Conservation (phyloP, 2,329 filamentous ascomycete genomes). For the Thielaviopsis musarum region DNA sequence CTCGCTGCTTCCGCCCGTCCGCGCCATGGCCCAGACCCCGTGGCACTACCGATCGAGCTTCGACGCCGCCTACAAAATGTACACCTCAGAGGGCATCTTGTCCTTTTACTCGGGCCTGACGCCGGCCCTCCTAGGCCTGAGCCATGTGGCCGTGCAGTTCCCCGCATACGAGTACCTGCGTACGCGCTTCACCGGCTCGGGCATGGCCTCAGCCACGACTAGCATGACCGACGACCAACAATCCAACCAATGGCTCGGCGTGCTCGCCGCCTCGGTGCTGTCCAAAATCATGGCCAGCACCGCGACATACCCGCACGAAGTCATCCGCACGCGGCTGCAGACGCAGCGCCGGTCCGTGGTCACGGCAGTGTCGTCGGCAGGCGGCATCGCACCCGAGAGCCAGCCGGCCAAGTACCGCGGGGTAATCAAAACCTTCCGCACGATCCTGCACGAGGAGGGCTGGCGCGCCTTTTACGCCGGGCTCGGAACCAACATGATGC, state of each 20-base stretch:
- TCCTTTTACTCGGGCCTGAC: conserved; percentile 94
- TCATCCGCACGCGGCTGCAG: conserved; percentile 81
- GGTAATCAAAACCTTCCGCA: conserved; percentile 63
- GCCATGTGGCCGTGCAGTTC: conserved; percentile 94
- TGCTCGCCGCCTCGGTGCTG: conserved; percentile 74
- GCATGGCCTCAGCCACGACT: conserved; percentile 57
- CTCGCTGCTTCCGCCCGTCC: conserved; percentile 28
- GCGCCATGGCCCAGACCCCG: conserved; percentile 43
- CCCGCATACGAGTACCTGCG: conserved; percentile 91
- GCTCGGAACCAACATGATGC: conserved; percentile 94
- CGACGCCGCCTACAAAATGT: conserved; percentile 94
- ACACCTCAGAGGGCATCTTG: conserved; percentile 66
- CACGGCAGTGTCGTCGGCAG: conserved; percentile 27
- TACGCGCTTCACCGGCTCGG: conserved; percentile 71
- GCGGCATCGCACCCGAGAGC: conserved; percentile 15
- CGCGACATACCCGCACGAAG: conserved; percentile 93
- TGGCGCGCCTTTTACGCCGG: conserved; percentile 96
- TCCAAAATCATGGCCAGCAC: conserved; percentile 92
- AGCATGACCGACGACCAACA: conserved; percentile 19
- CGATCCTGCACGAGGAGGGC: conserved; percentile 78
- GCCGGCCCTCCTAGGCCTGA: conserved; percentile 77
- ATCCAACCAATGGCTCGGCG: conserved; percentile 54
- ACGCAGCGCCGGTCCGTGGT: conserved; percentile 66
- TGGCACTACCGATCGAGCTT: conserved; percentile 86
- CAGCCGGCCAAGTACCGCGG: conserved; percentile 49